Percentiles rank a stretch among this genome's conserved stretches.
phyloP scores from a whole-genome alignment of 2,329 filamentous ascomycete genomes.

The Fusarium oxysporum region DNA sequence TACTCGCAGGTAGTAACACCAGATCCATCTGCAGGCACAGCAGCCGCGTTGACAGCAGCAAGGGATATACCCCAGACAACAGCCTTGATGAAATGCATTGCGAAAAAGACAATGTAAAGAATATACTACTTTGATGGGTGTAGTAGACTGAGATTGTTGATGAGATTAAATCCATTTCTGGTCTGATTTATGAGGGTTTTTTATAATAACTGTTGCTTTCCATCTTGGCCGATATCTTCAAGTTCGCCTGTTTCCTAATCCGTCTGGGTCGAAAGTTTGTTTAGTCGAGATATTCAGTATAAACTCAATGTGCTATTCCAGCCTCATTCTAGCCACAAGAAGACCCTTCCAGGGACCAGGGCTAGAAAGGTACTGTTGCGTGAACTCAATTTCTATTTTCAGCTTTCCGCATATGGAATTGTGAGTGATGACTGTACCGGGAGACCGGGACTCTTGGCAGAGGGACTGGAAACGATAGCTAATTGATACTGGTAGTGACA shows the following conservation, averaged over 20 bases:
- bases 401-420: not conserved
- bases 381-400: not conserved
- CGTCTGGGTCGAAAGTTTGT: not conserved
- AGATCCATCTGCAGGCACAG: not conserved
- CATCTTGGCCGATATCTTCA: not conserved
- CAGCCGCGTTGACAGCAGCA: constrained; percentile 8
- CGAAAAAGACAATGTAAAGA: not conserved
- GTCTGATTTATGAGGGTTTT: not conserved
- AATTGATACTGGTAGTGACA: not conserved
- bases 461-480: not conserved
- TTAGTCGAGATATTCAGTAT: not conserved
- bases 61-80: constrained; percentile 9
- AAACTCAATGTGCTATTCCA: not conserved
- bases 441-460: not conserved
- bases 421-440: not conserved
- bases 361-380: no score
- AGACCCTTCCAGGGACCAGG: not conserved
- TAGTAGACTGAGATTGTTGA: constrained; percentile 3
- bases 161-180: not conserved
- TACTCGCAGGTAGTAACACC: not conserved
- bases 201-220: not conserved
- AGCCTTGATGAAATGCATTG: constrained; percentile 17
- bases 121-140: not conserved
- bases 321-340: not conserved
- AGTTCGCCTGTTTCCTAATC: not conserved